Percentiles rank a stretch among this genome's conserved stretches.
Evolutionary conservation across 257 asterid genomes (phyloP).

Genomic region (Fraxinus excelsior): DNA sequence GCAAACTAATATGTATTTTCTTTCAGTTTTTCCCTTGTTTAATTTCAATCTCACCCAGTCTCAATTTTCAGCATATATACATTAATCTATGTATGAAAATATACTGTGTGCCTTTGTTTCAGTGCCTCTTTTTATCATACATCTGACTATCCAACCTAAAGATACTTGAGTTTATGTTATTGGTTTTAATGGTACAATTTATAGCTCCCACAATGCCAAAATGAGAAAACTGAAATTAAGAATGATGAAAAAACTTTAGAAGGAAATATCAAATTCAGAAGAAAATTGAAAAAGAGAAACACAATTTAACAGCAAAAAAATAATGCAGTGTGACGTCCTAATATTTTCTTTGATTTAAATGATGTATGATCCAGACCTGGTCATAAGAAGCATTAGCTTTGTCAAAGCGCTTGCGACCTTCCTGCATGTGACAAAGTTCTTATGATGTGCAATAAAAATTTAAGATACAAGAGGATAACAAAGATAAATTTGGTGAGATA

Average conservation of each 20-base stretch:
- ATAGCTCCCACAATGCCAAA: slow-evolving; percentile 8
- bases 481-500: neutral
- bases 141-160: slow-evolving; percentile 14
- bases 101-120: neutral
- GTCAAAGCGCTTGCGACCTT: slow-evolving; percentile 97
- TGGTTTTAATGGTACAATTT: slow-evolving; percentile 17
- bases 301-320: neutral
- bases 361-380: slow-evolving; percentile 58
- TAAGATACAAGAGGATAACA: slow-evolving; percentile 3
- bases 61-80: neutral
- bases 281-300: neutral
- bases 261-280: neutral
- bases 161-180: neutral
- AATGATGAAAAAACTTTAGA: neutral
- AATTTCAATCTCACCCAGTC: neutral
- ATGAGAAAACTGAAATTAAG: slow-evolving; percentile 17
- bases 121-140: neutral
- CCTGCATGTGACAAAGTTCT: slow-evolving; percentile 56
- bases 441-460: slow-evolving; percentile 30
- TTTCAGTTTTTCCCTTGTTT: neutral
- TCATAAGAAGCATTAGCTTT: slow-evolving; percentile 85
- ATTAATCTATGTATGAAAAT: neutral
- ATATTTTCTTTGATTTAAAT: slow-evolving; percentile 1
- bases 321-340: slow-evolving; percentile 6
- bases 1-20: neutral